Percentiles rank a stretch among this genome's conserved stretches.
Conservation (phyloP, 2,329 filamentous ascomycete genomes). For the Talaromyces sp. region DNA sequence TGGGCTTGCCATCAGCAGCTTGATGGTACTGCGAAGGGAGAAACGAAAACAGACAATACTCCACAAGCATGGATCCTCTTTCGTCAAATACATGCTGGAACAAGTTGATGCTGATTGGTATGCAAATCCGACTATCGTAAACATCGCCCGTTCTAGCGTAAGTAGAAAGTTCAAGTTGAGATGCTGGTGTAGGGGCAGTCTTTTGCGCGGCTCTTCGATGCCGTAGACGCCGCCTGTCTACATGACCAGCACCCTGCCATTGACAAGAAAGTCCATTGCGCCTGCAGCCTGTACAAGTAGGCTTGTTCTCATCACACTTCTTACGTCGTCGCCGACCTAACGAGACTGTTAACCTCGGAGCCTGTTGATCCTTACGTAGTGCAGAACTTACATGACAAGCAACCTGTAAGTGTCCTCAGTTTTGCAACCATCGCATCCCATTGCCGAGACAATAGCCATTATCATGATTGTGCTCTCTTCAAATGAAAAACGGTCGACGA, state of each 20-base stretch:
- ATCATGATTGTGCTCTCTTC: too few relatives aligned
- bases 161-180: not conserved
- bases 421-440: conserved; percentile 8
- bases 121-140: not conserved
- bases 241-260: conserved; percentile 3
- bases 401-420: conserved; percentile 13
- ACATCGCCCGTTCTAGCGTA: too few relatives aligned
- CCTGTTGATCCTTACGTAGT: not conserved
- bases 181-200: not conserved
- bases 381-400: conserved; percentile 5
- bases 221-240: conserved; percentile 9
- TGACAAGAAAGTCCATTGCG: conserved; percentile 9
- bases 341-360: not conserved
- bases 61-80: not conserved
- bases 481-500: too few relatives aligned
- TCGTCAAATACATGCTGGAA: not conserved
- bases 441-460: not conserved
- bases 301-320: conserved; percentile 14
- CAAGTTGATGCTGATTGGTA: not conserved
- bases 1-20: conserved; percentile 10
- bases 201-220: not conserved
- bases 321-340: conserved; percentile 13
- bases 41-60: conserved; percentile 11
- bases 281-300: not conserved
- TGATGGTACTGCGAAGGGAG: conserved; percentile 15